These are phyloP conservation scores for Hyphopichia fennica DNA, from an alignment of 1,139 yeast species.

Conservation along the genomic window DNA sequence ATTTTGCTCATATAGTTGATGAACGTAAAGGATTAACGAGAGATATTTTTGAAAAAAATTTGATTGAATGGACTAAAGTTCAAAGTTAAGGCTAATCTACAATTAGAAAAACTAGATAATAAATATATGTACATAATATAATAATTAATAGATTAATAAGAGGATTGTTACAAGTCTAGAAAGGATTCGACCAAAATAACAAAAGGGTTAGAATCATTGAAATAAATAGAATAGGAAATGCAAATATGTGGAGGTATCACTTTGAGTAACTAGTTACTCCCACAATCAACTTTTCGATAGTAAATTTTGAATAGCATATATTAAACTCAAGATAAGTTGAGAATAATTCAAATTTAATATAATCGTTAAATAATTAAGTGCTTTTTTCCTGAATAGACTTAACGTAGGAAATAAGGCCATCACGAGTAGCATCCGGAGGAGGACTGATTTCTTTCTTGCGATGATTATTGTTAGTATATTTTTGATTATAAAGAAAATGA, in stretches of 20 bases:
- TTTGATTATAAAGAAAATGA: neutral
- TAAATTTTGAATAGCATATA: neutral
- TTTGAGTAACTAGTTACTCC: no score
- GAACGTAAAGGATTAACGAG: slow-evolving; percentile 52
- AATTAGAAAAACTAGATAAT: neutral
- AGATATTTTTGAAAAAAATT: slow-evolving; percentile 43
- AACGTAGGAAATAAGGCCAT: slow-evolving; percentile 51
- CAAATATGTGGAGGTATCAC: no score
- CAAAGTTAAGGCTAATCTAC: neutral
- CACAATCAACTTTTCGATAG: neutral
- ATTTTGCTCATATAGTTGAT: slow-evolving; percentile 52
- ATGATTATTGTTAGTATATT: slow-evolving; percentile 28
- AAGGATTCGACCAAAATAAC: no score
- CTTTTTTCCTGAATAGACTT: slow-evolving; percentile 35
- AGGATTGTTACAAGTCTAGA: no score
- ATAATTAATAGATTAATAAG: no score
- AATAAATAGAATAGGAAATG: no score
- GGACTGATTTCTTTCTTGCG: slow-evolving; percentile 45
- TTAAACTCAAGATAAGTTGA: slow-evolving; percentile 12
- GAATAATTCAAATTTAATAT: slow-evolving; percentile 21
- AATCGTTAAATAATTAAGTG: slow-evolving; percentile 19
- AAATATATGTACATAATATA: neutral
- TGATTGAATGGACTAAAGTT: slow-evolving; percentile 33
- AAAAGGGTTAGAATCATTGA: no score
- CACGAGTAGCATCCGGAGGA: slow-evolving; percentile 48